Evolutionary conservation across 805 yeast species (phyloP).

Genomic region (Metschnikowia santaceciliae): DNA sequence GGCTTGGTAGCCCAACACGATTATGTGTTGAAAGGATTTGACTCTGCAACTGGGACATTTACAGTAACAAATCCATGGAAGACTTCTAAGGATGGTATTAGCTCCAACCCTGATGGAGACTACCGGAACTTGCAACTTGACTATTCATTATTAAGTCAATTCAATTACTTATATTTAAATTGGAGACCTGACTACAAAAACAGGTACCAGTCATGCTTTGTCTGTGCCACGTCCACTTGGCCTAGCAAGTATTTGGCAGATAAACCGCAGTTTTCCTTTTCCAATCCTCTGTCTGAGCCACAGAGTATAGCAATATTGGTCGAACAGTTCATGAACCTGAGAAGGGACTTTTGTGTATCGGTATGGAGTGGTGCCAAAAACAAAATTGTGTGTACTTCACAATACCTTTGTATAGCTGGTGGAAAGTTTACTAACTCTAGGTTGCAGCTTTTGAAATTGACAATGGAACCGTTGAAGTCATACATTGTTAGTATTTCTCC

Average conservation of each 20-base stretch:
- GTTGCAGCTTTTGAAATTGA: conserved; percentile 31
- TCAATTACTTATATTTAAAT: conserved; percentile 58
- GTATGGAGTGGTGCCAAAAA: conserved; percentile 9
- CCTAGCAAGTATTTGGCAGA: conserved; percentile 19
- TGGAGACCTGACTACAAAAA: conserved; percentile 49
- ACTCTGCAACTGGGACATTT: background rate
- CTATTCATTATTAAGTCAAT: conserved; percentile 22
- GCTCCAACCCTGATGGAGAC: background rate
- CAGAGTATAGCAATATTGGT: conserved; percentile 28
- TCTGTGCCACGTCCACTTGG: conserved; percentile 13
- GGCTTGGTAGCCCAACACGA: conserved; percentile 62
- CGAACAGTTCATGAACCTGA: conserved; percentile 6
- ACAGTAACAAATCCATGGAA: conserved; percentile 37
- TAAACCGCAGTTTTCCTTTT: conserved; percentile 44
- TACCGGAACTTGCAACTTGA: conserved; percentile 15
- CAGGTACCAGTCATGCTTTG: conserved; percentile 20
- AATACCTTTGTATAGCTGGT: conserved; percentile 19
- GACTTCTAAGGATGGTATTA: conserved; percentile 11
- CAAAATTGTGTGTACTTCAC: conserved; percentile 12
- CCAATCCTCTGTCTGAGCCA: conserved; percentile 23
- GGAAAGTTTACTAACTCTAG: conserved; percentile 34
- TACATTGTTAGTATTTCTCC: conserved; percentile 28
- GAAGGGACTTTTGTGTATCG: conserved; percentile 11
- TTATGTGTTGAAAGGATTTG: conserved; percentile 46
- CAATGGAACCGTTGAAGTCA: conserved; percentile 20